These are phyloP conservation scores for Colletotrichum trifolii DNA, from an alignment of 2,329 filamentous ascomycete genomes.

Conservation along the genomic window DNA sequence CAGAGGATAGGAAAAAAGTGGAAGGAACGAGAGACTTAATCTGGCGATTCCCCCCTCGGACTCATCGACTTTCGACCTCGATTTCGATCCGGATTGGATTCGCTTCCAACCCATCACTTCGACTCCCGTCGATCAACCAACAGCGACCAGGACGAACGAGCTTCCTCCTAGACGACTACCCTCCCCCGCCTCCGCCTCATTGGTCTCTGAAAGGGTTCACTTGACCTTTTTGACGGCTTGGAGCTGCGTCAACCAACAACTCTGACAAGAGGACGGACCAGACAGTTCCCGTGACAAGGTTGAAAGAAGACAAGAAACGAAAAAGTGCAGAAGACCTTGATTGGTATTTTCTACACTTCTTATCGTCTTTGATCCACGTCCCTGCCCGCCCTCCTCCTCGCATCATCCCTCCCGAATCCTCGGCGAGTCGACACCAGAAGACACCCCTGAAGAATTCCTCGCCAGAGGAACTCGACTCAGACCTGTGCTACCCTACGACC, in stretches of 20 bases:
- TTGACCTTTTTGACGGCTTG: conserved; percentile 28
- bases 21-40: conserved; percentile 38
- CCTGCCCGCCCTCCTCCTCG: conserved; percentile 27
- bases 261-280: conserved; percentile 33
- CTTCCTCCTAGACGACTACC: conserved; percentile 3
- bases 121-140: conserved; percentile 17
- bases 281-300: conserved; percentile 12
- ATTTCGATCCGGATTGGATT: too few relatives aligned
- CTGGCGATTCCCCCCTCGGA: conserved; percentile 40
- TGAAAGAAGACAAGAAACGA: conserved; percentile 44
- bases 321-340: conserved; percentile 47
- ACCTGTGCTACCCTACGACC: conserved; percentile 39
- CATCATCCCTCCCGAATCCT: conserved; percentile 32
- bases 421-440: conserved; percentile 26
- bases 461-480: conserved; percentile 55
- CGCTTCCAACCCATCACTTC: neutral
- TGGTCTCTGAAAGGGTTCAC: conserved; percentile 27
- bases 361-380: conserved; percentile 22
- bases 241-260: conserved; percentile 26
- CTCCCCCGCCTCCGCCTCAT: conserved; percentile 25
- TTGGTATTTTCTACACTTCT: conserved; percentile 51
- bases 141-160: conserved; percentile 15
- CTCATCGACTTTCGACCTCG: conserved; percentile 18
- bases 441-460: conserved; percentile 52
- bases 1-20: conserved; percentile 38